Conservation (phyloP, 306 rosid species). For the Pueraria montana region DNA sequence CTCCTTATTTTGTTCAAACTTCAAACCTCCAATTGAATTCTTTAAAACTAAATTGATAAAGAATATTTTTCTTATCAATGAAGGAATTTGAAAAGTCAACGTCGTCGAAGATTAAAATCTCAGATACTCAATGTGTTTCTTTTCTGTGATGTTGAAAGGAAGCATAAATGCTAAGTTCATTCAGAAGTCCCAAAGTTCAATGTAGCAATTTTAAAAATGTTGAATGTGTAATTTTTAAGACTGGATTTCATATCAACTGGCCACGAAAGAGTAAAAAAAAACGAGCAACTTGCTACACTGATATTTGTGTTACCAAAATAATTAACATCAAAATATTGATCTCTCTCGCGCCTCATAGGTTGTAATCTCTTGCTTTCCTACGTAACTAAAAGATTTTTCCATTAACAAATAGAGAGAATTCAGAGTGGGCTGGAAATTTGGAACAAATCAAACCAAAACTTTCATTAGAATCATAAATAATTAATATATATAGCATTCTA, state of each 20-base stretch:
- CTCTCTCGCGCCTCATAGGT: slow-evolving; percentile 27
- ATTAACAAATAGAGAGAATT: slow-evolving; percentile 32
- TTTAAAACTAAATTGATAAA: background rate
- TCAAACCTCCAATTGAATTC: slow-evolving; percentile 8
- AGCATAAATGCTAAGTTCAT: background rate
- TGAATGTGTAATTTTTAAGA: background rate
- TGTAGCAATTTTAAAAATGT: background rate
- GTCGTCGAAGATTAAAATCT: background rate
- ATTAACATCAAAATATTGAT: background rate
- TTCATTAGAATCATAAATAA: slow-evolving; percentile 34
- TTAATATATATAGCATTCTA: slow-evolving; percentile 43
- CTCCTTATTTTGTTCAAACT: background rate
- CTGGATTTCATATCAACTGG: slow-evolving; percentile 8
- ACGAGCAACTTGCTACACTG: slow-evolving; percentile 48
- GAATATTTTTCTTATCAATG: background rate
- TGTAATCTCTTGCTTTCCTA: slow-evolving; percentile 47
- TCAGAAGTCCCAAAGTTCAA: background rate
- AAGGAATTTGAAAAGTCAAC: slow-evolving; percentile 15
- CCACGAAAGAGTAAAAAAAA: background rate
- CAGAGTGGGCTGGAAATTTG: slow-evolving; percentile 28
- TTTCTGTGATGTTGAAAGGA: slow-evolving; percentile 6
- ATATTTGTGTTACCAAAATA: slow-evolving; percentile 46
- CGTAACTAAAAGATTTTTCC: slow-evolving; percentile 40
- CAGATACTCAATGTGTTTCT: background rate
- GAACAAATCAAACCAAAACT: slow-evolving; percentile 32